Conservation (phyloP, 2,329 filamentous ascomycete species). For the Pestalotiopsis sp. region DNA sequence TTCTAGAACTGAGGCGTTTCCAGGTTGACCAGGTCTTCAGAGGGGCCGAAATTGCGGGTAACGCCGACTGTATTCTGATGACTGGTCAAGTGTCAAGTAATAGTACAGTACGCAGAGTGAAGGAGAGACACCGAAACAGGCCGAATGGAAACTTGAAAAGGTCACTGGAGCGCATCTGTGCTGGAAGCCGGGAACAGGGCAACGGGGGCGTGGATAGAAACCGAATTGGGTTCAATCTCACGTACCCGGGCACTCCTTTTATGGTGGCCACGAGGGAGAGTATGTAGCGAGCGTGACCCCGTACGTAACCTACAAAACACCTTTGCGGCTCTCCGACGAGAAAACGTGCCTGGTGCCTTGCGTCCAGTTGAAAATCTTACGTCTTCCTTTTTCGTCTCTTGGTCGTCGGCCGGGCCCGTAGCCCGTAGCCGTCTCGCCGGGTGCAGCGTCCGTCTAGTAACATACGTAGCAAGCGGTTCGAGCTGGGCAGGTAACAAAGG, state of each 20-base stretch:
- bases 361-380: neutral
- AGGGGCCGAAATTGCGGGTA: neutral
- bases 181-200: neutral
- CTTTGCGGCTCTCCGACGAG: neutral
- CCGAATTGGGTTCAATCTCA: neutral
- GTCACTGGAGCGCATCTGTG: too few relatives aligned
- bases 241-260: neutral
- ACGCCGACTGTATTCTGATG: neutral
- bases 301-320: neutral
- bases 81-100: neutral
- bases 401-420: constrained; percentile 2
- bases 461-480: too few relatives aligned
- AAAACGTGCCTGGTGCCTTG: neutral
- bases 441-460: neutral
- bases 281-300: neutral
- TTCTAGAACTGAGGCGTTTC: neutral
- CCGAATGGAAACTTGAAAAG: neutral
- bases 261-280: neutral
- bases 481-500: neutral
- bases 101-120: neutral
- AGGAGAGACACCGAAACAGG: neutral
- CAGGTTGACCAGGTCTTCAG: neutral
- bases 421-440: neutral
- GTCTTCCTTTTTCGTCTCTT: neutral
- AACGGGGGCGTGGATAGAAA: neutral